Conservation (phyloP, 108 stramenopile species). For the Thalassiosira profunda region DNA sequence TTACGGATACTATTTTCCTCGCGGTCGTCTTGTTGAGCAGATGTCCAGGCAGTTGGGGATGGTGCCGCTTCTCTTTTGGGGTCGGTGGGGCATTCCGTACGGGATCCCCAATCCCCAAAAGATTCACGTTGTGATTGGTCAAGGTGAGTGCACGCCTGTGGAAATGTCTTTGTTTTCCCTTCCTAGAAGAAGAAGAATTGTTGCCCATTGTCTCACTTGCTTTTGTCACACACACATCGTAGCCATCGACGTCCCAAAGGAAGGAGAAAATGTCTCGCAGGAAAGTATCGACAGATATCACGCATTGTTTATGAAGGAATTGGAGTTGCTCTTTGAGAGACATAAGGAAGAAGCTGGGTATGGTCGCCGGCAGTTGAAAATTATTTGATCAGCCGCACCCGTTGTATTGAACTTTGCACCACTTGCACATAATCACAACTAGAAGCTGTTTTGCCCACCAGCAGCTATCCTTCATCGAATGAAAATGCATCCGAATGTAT, state of each 20-base stretch:
- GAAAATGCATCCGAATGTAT: no score
- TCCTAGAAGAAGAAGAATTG: background rate
- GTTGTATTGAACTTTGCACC: no score
- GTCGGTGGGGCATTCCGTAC: conserved; percentile 51
- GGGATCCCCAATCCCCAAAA: conserved; percentile 52
- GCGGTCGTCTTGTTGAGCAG: conserved; percentile 36
- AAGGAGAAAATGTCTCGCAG: conserved; percentile 22
- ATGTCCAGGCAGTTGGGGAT: conserved; percentile 45
- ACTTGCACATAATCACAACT: no score
- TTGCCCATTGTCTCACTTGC: background rate
- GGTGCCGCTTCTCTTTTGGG: conserved; percentile 52
- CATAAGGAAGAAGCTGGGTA: conserved; percentile 61
- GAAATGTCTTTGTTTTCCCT: no score
- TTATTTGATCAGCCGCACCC: no score
- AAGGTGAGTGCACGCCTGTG: no score
- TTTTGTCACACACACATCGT: background rate
- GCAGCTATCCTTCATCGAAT: no score
- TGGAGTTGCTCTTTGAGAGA: conserved; percentile 54
- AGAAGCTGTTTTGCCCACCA: no score
- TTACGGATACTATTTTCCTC: conserved; percentile 52
- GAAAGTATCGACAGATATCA: conserved; percentile 58
- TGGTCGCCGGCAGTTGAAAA: conserved; percentile 50
- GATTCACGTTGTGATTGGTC: conserved; percentile 50
- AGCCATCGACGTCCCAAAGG: conserved; percentile 50
- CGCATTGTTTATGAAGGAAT: conserved; percentile 43